Evolutionary conservation across 1,139 yeast genomes (phyloP).

Genomic region (Zhuliangozyma parablackwelliae): DNA sequence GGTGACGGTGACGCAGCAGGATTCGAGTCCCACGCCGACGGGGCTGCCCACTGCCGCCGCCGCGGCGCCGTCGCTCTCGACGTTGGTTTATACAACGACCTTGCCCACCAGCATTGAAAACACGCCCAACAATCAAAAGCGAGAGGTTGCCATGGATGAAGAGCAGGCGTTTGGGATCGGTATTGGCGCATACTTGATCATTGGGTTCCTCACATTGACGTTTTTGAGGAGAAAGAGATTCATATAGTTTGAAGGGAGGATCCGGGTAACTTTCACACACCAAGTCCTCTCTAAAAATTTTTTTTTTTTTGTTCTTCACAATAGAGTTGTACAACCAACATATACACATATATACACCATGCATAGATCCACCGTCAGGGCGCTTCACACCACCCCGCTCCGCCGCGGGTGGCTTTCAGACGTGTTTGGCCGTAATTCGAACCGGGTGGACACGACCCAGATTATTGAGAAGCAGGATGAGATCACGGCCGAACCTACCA

Average conservation of each 20-base stretch:
- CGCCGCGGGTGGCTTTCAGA: constrained; percentile 9
- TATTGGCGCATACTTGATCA: constrained; percentile 11
- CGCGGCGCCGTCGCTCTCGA: constrained; percentile 1
- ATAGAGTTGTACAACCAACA: no score
- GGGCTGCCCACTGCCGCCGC: constrained; percentile 6
- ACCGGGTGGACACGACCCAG: neutral
- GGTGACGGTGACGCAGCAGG: constrained; percentile 23
- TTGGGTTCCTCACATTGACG: constrained; percentile 13
- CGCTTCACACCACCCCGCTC: no score
- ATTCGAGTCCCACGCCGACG: constrained; percentile 1
- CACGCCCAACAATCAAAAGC: neutral
- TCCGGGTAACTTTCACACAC: no score
- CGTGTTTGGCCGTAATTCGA: constrained; percentile 9
- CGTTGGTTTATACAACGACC: constrained; percentile 8
- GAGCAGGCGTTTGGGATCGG: constrained; percentile 8
- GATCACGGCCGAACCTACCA: constrained; percentile 30
- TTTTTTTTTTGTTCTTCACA: constrained; percentile 1
- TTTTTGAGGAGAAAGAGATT: constrained; percentile 13
- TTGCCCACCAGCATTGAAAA: constrained; percentile 11
- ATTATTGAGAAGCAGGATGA: constrained; percentile 41
- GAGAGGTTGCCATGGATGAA: neutral
- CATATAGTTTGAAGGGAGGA: constrained; percentile 1
- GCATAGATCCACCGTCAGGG: no score
- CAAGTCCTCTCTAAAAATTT: no score
- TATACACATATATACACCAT: neutral